Conservation (phyloP, 2,329 filamentous ascomycete genomes). For the Macrophomina tecta region DNA sequence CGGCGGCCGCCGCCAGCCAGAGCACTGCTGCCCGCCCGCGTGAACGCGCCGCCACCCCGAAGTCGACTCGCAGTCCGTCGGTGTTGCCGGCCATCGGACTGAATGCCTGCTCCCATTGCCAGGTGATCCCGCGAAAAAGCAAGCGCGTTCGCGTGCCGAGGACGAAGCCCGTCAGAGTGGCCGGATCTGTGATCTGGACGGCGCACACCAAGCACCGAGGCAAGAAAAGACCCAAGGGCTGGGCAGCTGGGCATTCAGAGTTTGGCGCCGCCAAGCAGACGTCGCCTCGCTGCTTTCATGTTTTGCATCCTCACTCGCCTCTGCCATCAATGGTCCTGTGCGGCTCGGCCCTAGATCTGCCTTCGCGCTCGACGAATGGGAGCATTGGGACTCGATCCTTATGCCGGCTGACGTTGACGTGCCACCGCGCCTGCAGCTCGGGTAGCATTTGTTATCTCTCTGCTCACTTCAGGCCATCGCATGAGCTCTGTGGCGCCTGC, state of each 20-base stretch:
- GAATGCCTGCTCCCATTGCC: not conserved
- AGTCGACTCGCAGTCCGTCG: constrained; percentile 6
- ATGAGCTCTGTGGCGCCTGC: not conserved
- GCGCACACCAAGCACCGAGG: constrained; percentile 19
- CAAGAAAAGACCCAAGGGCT: constrained; percentile 15
- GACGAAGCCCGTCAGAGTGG: too few species aligned
- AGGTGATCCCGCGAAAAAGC: not conserved
- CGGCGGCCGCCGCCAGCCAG: not conserved
- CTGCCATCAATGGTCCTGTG: not conserved
- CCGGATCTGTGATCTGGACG: constrained; percentile 5
- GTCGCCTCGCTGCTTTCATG: constrained; percentile 17
- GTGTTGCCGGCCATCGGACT: not conserved
- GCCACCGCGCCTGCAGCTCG: not conserved
- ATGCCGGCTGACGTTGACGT: constrained; percentile 3
- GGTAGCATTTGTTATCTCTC: not conserved
- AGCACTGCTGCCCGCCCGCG: not conserved
- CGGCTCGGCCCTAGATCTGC: constrained; percentile 5
- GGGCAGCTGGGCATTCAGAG: constrained; percentile 5
- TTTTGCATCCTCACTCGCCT: not conserved
- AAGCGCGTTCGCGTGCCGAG: not conserved
- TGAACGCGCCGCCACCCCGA: not conserved
- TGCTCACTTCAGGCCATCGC: not conserved
- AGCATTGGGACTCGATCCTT: not conserved
- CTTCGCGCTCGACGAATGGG: not conserved
- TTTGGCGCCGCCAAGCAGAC: not conserved